Base-by-base conservation (phyloP, 2,329 filamentous ascomycete species). In the Sporothrix inflata region DNA sequence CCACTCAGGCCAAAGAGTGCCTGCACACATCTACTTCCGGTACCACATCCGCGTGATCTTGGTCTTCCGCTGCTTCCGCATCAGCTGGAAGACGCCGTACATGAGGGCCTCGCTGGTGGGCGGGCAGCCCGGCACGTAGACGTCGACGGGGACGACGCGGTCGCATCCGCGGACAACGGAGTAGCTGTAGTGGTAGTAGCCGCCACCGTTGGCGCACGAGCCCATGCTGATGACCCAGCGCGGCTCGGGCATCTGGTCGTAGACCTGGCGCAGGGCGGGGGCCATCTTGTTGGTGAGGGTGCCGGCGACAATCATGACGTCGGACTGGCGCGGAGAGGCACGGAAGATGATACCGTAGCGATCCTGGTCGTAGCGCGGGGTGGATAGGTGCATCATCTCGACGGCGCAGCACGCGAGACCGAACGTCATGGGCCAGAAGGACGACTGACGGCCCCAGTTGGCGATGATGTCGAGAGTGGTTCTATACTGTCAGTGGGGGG, bases 281-380 rank as follows among this genome's bases (percentile, higher is more conserved):
- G 93, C 94, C 94, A 97, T 97, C 86, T 97, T 97, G 87, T 97
- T 97, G 77, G 93, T 97, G 74, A 97, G 88, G 40, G 94, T 97
- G 73, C 94, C 94, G 34, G 94, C 94, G 27, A 97, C 94, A 78
- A 97, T 96, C 93, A 97, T 96, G 76, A 97, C 91, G 82, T 97
- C 94, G 74, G 93, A 92, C 82, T 97, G 93, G 75, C 93, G 91
- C 1, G 93, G 93, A 16, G 92, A 95, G 73, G 93, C 93, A 77
- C 93, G 91, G 88, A 96, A 97, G 80, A 97, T 96, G 80, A 97
- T 96, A 75, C 94, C 93, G 73, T 95, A 86, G 47, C 94, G 89
- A 83, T 97, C 93, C 80, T 96, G 92, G 79, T 97, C 93, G 88
- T 97, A 96, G 47, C 93, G 91, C 16, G 93, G 93, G 74, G 92